These are phyloP conservation scores for Macrophomina tecta DNA, from an alignment of 2,329 filamentous ascomycete genomes.

Conservation along the genomic window DNA sequence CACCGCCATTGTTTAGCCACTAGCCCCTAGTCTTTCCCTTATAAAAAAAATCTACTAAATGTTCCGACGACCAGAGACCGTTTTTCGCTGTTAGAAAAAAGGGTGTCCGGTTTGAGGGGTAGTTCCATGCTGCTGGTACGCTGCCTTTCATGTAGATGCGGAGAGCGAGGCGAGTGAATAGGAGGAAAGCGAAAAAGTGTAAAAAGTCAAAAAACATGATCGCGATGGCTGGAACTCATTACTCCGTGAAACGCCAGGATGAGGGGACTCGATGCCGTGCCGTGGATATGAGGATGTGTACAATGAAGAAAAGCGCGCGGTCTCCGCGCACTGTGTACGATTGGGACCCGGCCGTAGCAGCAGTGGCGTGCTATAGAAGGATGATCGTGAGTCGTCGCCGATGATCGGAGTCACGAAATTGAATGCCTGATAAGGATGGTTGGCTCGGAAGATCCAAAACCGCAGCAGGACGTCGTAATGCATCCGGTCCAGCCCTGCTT, in stretches of 20 bases:
- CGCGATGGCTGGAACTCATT: background rate
- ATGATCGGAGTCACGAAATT: constrained; percentile 18
- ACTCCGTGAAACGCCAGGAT: constrained; percentile 21
- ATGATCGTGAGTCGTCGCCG: background rate
- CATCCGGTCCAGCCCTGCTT: background rate
- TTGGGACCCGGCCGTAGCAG: background rate
- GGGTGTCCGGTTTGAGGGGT: background rate
- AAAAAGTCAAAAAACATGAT: background rate
- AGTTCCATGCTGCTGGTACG: background rate
- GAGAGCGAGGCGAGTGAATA: background rate
- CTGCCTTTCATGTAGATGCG: background rate
- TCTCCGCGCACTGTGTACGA: background rate
- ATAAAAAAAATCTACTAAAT: background rate
- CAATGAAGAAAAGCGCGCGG: constrained; percentile 10
- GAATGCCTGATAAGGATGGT: constrained; percentile 12
- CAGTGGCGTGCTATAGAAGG: too few relatives aligned
- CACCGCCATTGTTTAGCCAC: too few relatives aligned
- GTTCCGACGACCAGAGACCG: background rate
- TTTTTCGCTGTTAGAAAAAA: background rate
- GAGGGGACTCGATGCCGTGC: constrained; percentile 15
- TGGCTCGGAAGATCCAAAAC: background rate
- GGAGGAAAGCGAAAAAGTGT: background rate
- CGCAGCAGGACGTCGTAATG: constrained; percentile 1
- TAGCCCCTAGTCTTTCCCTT: too few relatives aligned
- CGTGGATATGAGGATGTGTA: constrained; percentile 21